Conservation (phyloP, 2,329 filamentous ascomycete genomes). For the Trichoderma atroviride region DNA sequence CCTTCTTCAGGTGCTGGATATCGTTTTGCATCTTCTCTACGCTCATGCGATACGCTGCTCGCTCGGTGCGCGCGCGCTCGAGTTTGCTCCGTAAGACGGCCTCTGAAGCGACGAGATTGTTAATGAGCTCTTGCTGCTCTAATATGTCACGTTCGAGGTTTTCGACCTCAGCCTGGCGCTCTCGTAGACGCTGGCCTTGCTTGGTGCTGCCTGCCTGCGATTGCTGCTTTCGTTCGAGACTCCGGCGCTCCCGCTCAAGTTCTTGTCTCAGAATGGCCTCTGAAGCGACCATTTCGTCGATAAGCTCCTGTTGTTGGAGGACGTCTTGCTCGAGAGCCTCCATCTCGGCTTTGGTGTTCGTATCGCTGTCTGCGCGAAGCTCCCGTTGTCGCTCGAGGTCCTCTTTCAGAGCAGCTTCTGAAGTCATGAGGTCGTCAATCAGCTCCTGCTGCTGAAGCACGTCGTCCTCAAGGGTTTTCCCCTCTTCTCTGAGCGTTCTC, state of each 20-base stretch:
- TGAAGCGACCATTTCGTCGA: constrained; percentile 58
- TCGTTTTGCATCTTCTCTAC: constrained; percentile 59
- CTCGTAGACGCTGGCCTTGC: constrained; percentile 62
- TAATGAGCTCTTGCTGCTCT: constrained; percentile 69
- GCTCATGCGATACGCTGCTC: constrained; percentile 56
- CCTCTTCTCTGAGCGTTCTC: constrained; percentile 42
- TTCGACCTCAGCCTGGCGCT: constrained; percentile 65
- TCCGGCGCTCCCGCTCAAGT: constrained; percentile 49
- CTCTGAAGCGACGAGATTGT: constrained; percentile 58
- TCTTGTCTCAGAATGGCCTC: constrained; percentile 59
- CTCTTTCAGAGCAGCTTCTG: constrained; percentile 56
- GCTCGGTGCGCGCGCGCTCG: constrained; percentile 68
- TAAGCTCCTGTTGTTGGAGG: constrained; percentile 66
- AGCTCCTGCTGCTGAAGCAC: constrained; percentile 69
- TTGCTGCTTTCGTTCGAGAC: constrained; percentile 28
- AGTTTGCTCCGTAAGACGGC: constrained; percentile 66
- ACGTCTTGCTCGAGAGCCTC: constrained; percentile 73
- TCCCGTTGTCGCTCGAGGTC: not conserved
- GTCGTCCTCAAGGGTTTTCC: constrained; percentile 71
- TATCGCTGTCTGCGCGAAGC: constrained; percentile 46
- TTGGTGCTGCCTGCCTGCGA: constrained; percentile 48
- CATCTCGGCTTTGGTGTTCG: constrained; percentile 63
- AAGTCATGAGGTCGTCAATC: constrained; percentile 59
- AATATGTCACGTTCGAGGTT: constrained; percentile 72
- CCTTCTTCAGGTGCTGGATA: constrained; percentile 49